These are phyloP conservation scores for Periconia sp. DNA, from an alignment of 2,329 filamentous ascomycete genomes.

Conservation along the genomic window DNA sequence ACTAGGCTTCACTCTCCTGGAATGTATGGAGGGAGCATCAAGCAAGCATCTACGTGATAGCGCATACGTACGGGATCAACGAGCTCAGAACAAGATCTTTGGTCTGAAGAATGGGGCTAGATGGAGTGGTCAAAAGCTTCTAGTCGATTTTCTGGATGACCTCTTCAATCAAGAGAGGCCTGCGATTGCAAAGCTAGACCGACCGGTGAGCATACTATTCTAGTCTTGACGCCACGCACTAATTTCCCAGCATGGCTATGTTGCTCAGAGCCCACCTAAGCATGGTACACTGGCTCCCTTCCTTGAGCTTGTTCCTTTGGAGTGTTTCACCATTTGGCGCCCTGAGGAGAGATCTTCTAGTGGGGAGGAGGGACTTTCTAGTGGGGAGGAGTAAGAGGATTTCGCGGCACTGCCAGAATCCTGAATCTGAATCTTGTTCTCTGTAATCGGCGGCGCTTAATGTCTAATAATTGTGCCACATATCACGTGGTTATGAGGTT, in stretches of 20 bases:
- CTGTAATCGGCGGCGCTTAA: too few relatives aligned
- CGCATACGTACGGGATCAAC: conserved; percentile 8
- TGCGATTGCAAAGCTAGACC: conserved; percentile 11
- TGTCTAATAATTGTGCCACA: too few relatives aligned
- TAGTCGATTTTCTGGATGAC: conserved; percentile 17
- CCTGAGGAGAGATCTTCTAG: conserved; percentile 1
- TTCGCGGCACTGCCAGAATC: too few relatives aligned
- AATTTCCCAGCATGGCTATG: conserved; percentile 12
- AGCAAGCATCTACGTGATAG: conserved; percentile 7
- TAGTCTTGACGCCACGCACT: neutral
- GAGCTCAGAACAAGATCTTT: conserved; percentile 15
- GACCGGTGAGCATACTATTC: neutral
- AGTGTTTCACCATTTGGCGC: conserved; percentile 14
- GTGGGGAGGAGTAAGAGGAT: too few relatives aligned
- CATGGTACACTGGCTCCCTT: conserved; percentile 7
- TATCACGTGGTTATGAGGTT: too few relatives aligned
- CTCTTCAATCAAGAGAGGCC: conserved; percentile 11
- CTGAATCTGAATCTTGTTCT: too few relatives aligned
- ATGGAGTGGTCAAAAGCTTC: conserved; percentile 19
- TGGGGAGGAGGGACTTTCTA: too few relatives aligned
- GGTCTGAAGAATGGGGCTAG: conserved; percentile 12
- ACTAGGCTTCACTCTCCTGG: conserved; percentile 12
- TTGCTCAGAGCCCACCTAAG: conserved; percentile 5
- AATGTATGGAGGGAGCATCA: conserved; percentile 16
- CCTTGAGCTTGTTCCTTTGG: conserved; percentile 14